phyloP scores from a whole-genome alignment of 371 early-diverging fungal genomes.

The Encephalitozoon hellem region DNA sequence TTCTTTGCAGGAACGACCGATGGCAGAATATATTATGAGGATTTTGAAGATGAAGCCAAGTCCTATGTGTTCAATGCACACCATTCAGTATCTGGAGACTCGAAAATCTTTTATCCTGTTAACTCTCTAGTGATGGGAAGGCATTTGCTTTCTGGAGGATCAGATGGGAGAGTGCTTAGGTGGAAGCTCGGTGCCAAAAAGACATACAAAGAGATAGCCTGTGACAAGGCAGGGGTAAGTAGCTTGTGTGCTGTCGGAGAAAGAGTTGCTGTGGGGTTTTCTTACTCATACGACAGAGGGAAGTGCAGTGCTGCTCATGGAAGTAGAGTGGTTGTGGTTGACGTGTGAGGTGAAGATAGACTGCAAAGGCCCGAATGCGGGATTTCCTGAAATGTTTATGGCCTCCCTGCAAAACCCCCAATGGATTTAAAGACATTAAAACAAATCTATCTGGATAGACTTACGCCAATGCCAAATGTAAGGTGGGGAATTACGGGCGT shows the following conservation, averaged over 20 bases:
- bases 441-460: slow-evolving; percentile 55
- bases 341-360: neutral
- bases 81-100: neutral
- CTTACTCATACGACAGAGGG: neutral
- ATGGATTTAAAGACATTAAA: slow-evolving; percentile 44
- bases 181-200: slow-evolving; percentile 4
- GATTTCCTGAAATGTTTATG: neutral
- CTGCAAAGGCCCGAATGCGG: neutral
- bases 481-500: slow-evolving; percentile 50
- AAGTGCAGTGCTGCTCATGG: too few species aligned
- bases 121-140: neutral
- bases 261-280: neutral
- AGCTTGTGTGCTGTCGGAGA: neutral
- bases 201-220: neutral
- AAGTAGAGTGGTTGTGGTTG: neutral
- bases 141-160: slow-evolving; percentile 11
- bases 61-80: slow-evolving; percentile 26
- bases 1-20: slow-evolving; percentile 10
- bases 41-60: neutral
- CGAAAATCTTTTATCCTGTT: slow-evolving; percentile 28
- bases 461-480: slow-evolving; percentile 29
- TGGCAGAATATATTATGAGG: slow-evolving; percentile 4
- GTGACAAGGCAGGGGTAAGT: neutral
- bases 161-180: slow-evolving; percentile 16
- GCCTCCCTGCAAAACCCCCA: neutral